Percentiles rank a stretch among this genome's conserved stretches.
Evolutionary conservation across 2,329 filamentous ascomycete genomes (phyloP).

Genomic region (Colletotrichum tofieldiae): DNA sequence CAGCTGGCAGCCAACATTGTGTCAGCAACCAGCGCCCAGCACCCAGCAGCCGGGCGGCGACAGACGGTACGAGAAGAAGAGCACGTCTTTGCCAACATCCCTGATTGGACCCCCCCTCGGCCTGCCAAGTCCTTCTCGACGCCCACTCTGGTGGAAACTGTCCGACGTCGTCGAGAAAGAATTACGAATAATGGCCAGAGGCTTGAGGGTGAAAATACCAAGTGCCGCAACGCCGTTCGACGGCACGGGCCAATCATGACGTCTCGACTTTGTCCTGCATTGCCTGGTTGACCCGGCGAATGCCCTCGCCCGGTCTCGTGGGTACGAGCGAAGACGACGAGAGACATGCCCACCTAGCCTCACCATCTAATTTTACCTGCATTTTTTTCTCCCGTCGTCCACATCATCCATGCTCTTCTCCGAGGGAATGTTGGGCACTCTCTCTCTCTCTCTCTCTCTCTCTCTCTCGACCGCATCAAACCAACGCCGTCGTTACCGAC

Average conservation of each 20-base stretch:
- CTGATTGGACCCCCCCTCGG: not conserved
- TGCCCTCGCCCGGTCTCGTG: not conserved
- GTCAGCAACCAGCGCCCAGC: not conserved
- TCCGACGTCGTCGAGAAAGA: constrained; percentile 27
- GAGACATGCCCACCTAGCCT: not conserved
- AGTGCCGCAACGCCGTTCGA: constrained; percentile 13
- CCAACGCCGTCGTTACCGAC: not conserved
- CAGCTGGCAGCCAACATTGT: constrained; percentile 27
- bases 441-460: not conserved
- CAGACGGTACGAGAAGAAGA: not conserved
- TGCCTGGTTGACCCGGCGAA: constrained; percentile 35
- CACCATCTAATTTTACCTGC: constrained; percentile 18
- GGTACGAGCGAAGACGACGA: not conserved
- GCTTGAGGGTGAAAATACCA: not conserved
- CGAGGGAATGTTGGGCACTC: not conserved
- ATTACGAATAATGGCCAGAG: constrained; percentile 43
- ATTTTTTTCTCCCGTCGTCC: constrained; percentile 1
- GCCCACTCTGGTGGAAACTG: constrained; percentile 40
- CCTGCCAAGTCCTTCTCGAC: constrained; percentile 23
- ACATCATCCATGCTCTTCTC: not conserved
- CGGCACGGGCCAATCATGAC: constrained; percentile 37
- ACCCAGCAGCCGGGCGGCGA: too few relatives aligned
- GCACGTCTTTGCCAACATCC: not conserved
- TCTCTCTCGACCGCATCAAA: not conserved
- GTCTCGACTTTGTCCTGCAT: constrained; percentile 9